Conservation (phyloP, 768 basidiomycete species). For the Kwoniella sp. region DNA sequence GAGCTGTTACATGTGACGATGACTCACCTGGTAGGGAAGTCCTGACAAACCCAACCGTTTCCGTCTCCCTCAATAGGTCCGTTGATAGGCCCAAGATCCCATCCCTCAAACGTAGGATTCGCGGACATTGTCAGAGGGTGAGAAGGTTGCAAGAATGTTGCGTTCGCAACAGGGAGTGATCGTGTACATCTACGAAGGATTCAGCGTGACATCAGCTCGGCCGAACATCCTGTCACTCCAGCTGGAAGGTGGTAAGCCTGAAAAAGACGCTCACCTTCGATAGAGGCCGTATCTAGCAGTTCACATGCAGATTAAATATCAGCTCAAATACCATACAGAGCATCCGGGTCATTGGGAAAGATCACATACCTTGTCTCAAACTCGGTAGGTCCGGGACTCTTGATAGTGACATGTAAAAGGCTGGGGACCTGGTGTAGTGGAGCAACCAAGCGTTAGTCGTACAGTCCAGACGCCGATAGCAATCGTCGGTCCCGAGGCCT, state of each 20-base stretch:
- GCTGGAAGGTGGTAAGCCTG: neutral
- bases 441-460: neutral
- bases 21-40: slow-evolving; percentile 49
- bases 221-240: neutral
- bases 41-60: slow-evolving; percentile 47
- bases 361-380: slow-evolving; percentile 54
- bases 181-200: slow-evolving; percentile 48
- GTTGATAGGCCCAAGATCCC: slow-evolving; percentile 17
- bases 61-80: slow-evolving; percentile 33
- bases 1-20: neutral
- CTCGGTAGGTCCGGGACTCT: slow-evolving; percentile 45
- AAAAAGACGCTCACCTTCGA: slow-evolving; percentile 31
- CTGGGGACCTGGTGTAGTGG: slow-evolving; percentile 35
- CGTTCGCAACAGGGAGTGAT: slow-evolving; percentile 33
- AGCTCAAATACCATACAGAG: no score
- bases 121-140: slow-evolving; percentile 24
- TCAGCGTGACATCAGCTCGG: slow-evolving; percentile 10
- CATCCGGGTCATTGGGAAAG: no score
- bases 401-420: slow-evolving; percentile 42
- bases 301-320: neutral
- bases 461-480: neutral
- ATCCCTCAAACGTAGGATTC: slow-evolving; percentile 5
- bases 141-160: slow-evolving; percentile 40
- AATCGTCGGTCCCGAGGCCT: no score
- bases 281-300: slow-evolving; percentile 53